Evolutionary conservation across 805 yeast genomes (phyloP), one percentile per base, ranked within the genome.

Genomic region (Candida chilensis): DNA sequence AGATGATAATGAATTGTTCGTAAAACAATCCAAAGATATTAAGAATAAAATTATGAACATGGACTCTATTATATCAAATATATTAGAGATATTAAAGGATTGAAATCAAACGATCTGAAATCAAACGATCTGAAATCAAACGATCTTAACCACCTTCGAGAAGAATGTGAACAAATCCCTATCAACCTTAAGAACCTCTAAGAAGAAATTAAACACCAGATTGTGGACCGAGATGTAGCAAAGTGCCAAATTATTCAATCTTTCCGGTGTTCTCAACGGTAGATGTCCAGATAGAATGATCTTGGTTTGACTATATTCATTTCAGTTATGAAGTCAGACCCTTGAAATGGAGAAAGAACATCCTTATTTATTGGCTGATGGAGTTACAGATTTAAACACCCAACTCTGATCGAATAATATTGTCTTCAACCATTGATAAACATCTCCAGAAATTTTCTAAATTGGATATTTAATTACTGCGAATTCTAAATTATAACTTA

Each of bases 301-400:
- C 37, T 64, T 92, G 37, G 94, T 48, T 67, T 92, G 45, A 80
- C 94, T 3, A 68, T 98, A 41, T 92, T 94, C 52, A 83, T 92
- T 32, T 79, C 94, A 5, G 96, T 90, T 27, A 90, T 94, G 97
- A 92, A 94, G 54, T 94, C 57, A 74, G 98, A 48, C 99, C 99
- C n/a, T 65, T 94, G 44, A 92, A 92, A 54, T 92, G 99, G 99
- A 76, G 98, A 62, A 92, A 90, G 97, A 92, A 61, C 99, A 92
- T 61, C 95, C 97, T 4, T 92, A 92, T 50, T 53, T 92, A 43
- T 62, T 92, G 36, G 87, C 90, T 11, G 99, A 92, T 51, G 72
- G 98, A 51, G 66, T 90, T 27, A 84, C 92, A 7, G 99, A 92
- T 55, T 63, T 94, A 38, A 94, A 3, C 96, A 88, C 54, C 98